Conservation (phyloP, 768 basidiomycete genomes). For the Rickenella mellea region DNA sequence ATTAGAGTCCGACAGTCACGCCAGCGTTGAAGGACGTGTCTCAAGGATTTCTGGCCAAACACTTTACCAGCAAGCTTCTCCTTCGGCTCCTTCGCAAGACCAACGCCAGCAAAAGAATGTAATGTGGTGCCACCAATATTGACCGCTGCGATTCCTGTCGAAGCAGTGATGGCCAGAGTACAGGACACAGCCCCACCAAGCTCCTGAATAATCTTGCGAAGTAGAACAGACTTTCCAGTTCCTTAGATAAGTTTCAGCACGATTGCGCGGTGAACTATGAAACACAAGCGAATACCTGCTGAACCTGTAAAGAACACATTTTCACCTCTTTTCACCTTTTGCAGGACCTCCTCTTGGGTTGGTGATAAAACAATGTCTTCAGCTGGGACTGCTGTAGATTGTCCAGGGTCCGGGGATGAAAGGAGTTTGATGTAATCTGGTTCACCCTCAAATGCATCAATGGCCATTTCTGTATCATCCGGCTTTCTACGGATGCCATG, state of each 20-base stretch:
- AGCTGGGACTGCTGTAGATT: conserved; percentile 13
- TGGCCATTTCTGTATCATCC: no score
- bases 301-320: conserved; percentile 84
- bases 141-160: conserved; percentile 70
- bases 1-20: conserved; percentile 51
- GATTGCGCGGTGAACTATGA: not conserved
- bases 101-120: conserved; percentile 78
- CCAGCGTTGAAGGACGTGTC: conserved; percentile 51
- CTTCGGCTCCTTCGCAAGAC: conserved; percentile 52
- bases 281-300: conserved; percentile 40
- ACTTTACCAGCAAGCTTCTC: conserved; percentile 48
- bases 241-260: conserved; percentile 24
- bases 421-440: not conserved
- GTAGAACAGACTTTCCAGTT: conserved; percentile 78
- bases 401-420: conserved; percentile 9
- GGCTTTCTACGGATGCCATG: conserved; percentile 1
- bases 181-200: conserved; percentile 24
- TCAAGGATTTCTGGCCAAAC: conserved; percentile 27
- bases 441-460: no score
- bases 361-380: conserved; percentile 31
- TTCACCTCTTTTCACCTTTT: conserved; percentile 44
- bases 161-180: conserved; percentile 66
- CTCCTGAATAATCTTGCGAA: conserved; percentile 60
- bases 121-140: conserved; percentile 78
- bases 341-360: conserved; percentile 42